These are phyloP conservation scores for Clavispora carvajalis DNA, from an alignment of 805 yeast genomes.

Conservation along the genomic window DNA sequence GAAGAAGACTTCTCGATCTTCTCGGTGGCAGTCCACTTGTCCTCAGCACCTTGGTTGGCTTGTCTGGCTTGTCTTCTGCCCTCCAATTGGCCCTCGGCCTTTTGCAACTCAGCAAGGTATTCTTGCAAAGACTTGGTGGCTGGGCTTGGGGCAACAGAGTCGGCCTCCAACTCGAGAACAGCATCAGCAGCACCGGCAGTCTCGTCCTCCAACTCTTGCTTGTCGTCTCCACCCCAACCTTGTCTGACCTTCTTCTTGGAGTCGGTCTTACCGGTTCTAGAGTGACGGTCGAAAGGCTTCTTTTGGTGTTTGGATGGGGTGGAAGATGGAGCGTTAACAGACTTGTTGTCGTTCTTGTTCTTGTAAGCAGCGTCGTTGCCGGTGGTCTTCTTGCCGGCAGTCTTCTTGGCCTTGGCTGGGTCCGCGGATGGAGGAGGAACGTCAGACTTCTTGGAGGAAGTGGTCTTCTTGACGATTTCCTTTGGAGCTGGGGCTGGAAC, in stretches of 20 bases:
- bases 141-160: slow-evolving; percentile 45
- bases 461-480: slow-evolving; percentile 75
- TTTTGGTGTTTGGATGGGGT: slow-evolving; percentile 53
- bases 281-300: slow-evolving; percentile 74
- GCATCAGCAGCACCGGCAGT: slow-evolving; percentile 43
- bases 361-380: slow-evolving; percentile 89
- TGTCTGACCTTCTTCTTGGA: slow-evolving; percentile 76
- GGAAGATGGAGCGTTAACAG: slow-evolving; percentile 51
- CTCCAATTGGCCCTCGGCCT: slow-evolving; percentile 38
- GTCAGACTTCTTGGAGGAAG: slow-evolving; percentile 84
- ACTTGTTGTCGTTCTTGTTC: slow-evolving; percentile 57
- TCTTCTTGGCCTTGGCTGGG: slow-evolving; percentile 72
- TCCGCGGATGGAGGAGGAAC: slow-evolving; percentile 77
- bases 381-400: slow-evolving; percentile 54
- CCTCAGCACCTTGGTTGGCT: slow-evolving; percentile 58
- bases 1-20: slow-evolving; percentile 58
- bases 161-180: slow-evolving; percentile 32
- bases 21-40: slow-evolving; percentile 50
- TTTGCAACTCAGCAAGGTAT: slow-evolving; percentile 67
- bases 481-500: slow-evolving; percentile 52
- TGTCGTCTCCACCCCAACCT: slow-evolving; percentile 83
- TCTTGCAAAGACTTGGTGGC: slow-evolving; percentile 73
- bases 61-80: slow-evolving; percentile 35
- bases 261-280: slow-evolving; percentile 79
- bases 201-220: slow-evolving; percentile 63